Evolutionary conservation across 805 yeast species (phyloP).

Genomic region (Starmera pachycereana): DNA sequence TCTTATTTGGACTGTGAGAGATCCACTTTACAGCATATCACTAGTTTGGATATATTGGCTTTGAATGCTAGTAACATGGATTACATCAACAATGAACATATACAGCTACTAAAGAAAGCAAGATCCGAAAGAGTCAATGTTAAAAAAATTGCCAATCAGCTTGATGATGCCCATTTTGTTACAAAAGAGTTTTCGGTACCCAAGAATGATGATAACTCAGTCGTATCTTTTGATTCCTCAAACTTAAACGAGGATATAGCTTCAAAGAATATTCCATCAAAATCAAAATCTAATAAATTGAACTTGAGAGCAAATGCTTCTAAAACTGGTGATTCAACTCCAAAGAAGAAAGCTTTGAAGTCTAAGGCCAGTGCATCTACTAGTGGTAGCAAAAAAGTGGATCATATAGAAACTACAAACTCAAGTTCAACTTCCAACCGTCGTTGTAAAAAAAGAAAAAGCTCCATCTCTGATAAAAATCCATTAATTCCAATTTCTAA

Average conservation of each 20-base stretch:
- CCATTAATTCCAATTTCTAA: too few species aligned
- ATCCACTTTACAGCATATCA: conserved; percentile 8
- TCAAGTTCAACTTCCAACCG: neutral
- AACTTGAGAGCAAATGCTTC: too few species aligned
- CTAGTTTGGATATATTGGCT: conserved; percentile 16
- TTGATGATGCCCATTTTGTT: conserved; percentile 14
- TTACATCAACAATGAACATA: conserved; percentile 15
- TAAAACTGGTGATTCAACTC: too few species aligned
- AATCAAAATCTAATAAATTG: too few species aligned
- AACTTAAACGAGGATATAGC: neutral
- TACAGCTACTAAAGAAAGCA: conserved; percentile 15
- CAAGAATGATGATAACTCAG: conserved; percentile 4
- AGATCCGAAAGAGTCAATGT: conserved; percentile 17
- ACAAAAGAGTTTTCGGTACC: conserved; percentile 9
- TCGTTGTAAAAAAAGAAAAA: neutral
- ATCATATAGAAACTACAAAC: neutral
- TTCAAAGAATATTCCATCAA: neutral
- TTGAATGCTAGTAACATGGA: conserved; percentile 18
- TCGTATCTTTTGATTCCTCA: neutral
- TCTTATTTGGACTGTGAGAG: too few species aligned
- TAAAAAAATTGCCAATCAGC: conserved; percentile 18
- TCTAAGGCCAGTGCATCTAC: too few species aligned
- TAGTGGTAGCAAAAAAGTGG: too few species aligned
- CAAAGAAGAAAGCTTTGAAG: too few species aligned
- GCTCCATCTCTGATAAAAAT: neutral